phyloP scores from a whole-genome alignment of 345 rosid genomes.

The Brassica juncea region DNA sequence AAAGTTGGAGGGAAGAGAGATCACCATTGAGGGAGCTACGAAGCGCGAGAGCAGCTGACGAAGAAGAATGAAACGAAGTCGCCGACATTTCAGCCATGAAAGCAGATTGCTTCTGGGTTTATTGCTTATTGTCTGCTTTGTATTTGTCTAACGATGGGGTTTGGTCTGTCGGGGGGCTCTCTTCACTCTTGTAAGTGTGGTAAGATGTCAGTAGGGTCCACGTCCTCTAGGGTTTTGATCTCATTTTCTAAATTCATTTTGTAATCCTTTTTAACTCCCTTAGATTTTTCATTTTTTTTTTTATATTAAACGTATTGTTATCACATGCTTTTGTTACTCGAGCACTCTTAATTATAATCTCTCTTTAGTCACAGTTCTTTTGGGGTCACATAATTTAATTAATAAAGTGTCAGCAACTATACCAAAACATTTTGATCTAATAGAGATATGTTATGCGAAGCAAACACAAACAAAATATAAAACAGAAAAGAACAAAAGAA shows the following conservation, averaged over 20 bases:
- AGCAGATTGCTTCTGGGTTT: neutral
- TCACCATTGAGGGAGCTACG: constrained; percentile 9
- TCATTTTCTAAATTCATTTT: neutral
- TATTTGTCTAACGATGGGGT: neutral
- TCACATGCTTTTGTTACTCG: too few relatives aligned
- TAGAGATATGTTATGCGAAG: neutral
- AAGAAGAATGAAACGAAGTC: constrained; percentile 33
- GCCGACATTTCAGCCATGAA: constrained; percentile 37
- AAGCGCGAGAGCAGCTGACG: constrained; percentile 22
- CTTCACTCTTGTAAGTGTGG: too few relatives aligned
- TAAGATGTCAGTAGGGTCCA: constrained; percentile 18
- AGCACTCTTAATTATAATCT: too few relatives aligned
- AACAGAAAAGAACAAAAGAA: neutral
- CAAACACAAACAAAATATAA: neutral
- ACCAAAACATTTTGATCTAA: neutral
- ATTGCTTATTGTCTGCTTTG: constrained; percentile 15
- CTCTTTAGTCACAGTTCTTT: too few relatives aligned
- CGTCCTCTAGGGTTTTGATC: constrained; percentile 25
- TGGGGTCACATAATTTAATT: neutral
- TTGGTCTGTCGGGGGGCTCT: constrained; percentile 9
- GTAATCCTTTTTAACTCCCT: neutral
- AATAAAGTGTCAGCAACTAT: neutral
- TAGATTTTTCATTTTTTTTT: neutral
- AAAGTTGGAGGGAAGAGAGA: too few relatives aligned
- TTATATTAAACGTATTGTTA: too few relatives aligned